Evolutionary conservation across 345 rosid genomes (phyloP).

Genomic region (Lagerstroemia speciosa): DNA sequence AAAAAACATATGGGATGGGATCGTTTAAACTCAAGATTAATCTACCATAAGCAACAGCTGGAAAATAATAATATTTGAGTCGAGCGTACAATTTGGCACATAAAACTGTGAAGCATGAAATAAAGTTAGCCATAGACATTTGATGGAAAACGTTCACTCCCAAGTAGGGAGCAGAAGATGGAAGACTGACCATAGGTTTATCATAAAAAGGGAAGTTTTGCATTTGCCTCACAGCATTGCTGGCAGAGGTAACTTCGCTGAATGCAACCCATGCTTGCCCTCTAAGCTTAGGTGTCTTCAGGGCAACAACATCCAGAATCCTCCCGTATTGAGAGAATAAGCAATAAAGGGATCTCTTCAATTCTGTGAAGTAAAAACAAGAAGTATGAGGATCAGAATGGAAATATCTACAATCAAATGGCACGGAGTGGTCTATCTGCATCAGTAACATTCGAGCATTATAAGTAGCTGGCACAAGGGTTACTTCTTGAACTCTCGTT

Average conservation of each 20-base stretch:
- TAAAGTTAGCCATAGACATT: neutral
- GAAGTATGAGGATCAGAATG: neutral
- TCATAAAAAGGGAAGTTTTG: slow-evolving; percentile 94
- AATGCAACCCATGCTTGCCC: slow-evolving; percentile 99
- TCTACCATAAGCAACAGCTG: neutral
- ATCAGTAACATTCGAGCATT: neutral
- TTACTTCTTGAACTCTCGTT: neutral
- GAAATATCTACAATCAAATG: neutral
- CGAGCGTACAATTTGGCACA: neutral
- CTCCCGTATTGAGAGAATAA: slow-evolving; percentile 95
- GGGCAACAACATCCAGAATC: slow-evolving; percentile 90
- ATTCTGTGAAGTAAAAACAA: slow-evolving; percentile 37
- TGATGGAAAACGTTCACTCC: neutral
- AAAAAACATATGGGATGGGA: neutral
- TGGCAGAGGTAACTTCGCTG: slow-evolving; percentile 86
- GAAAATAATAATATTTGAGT: neutral
- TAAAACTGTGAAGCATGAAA: neutral
- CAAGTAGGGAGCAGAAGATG: neutral
- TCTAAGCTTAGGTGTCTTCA: slow-evolving; percentile 91
- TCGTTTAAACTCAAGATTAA: neutral
- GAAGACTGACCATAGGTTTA: slow-evolving; percentile 77
- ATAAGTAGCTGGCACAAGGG: neutral
- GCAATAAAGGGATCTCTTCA: slow-evolving; percentile 91
- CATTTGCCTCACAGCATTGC: slow-evolving; percentile 93
- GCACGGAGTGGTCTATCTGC: neutral